Conservation (phyloP, 2,329 filamentous ascomycete genomes). For the Colletotrichum melonis region DNA sequence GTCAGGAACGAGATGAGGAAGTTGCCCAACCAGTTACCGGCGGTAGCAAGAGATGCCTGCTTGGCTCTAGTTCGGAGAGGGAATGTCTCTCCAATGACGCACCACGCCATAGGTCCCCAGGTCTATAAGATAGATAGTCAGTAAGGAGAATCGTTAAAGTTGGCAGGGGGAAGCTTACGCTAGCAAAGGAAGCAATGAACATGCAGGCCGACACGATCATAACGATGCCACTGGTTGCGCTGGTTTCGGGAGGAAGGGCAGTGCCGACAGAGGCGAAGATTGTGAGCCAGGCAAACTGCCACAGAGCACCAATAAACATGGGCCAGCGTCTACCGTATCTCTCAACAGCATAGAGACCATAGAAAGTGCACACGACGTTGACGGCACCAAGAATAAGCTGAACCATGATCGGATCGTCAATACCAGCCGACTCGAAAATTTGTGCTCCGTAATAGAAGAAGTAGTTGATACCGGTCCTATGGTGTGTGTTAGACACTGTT, state of each 20-base stretch:
- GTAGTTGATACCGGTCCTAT: slow-evolving; percentile 63
- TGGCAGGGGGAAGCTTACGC: slow-evolving; percentile 37
- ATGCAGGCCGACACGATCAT: slow-evolving; percentile 81
- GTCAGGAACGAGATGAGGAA: slow-evolving; percentile 77
- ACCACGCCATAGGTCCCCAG: slow-evolving; percentile 79
- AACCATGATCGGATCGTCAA: slow-evolving; percentile 73
- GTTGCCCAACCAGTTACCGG: slow-evolving; percentile 70
- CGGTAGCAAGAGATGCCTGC: slow-evolving; percentile 65
- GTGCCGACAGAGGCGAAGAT: slow-evolving; percentile 72
- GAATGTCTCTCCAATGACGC: slow-evolving; percentile 75
- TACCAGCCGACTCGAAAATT: slow-evolving; percentile 75
- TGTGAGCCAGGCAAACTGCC: slow-evolving; percentile 74
- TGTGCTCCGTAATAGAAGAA: slow-evolving; percentile 75
- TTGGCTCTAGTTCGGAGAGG: slow-evolving; percentile 66
- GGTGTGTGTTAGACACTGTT: neutral
- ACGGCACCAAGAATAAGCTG: slow-evolving; percentile 76
- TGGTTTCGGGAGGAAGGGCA: slow-evolving; percentile 53
- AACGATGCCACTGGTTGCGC: slow-evolving; percentile 66
- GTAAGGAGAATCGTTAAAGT: neutral
- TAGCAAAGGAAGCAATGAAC: slow-evolving; percentile 79
- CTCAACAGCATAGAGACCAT: slow-evolving; percentile 76
- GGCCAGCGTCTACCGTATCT: slow-evolving; percentile 75
- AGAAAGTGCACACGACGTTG: slow-evolving; percentile 75
- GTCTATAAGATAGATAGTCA: slow-evolving; percentile 50
- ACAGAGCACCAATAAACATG: slow-evolving; percentile 73